phyloP scores from a whole-genome alignment of 805 yeast species.

The Cephaloascus albidus region DNA sequence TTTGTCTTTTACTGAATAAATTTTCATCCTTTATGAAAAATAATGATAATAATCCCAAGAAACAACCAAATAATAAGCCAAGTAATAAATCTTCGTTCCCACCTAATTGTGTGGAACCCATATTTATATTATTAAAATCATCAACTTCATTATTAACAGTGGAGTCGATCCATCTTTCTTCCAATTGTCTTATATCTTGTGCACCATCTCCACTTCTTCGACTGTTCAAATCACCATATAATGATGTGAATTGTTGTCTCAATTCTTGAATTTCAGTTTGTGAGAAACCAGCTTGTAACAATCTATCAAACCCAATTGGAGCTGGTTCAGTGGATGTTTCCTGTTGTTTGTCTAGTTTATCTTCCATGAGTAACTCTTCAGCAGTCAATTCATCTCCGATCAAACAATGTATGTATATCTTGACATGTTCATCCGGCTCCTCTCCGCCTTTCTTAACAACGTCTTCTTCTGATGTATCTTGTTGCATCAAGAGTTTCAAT shows the following conservation, averaged over 20 bases:
- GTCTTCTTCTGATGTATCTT: conserved; percentile 1
- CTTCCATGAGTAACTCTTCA: conserved; percentile 52
- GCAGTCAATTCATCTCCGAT: conserved; percentile 55
- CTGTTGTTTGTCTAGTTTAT: conserved; percentile 40
- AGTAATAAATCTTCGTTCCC: conserved; percentile 57
- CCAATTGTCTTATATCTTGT: conserved; percentile 55
- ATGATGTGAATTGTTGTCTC: conserved; percentile 62
- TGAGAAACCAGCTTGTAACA: conserved; percentile 75
- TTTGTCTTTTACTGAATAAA: conserved; percentile 50
- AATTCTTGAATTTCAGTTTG: conserved; percentile 66
- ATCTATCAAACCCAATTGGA: conserved; percentile 76
- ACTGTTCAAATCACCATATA: conserved; percentile 44
- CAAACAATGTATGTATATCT: conserved; percentile 69
- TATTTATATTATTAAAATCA: conserved; percentile 27
- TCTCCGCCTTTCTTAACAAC: conserved; percentile 3
- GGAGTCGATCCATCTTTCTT: conserved; percentile 84
- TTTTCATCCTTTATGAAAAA: conserved; percentile 53
- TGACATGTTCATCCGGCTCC: conserved; percentile 8
- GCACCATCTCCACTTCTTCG: conserved; percentile 15
- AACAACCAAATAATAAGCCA: conserved; percentile 67
- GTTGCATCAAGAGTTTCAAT: conserved; percentile 10
- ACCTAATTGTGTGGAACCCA: conserved; percentile 14
- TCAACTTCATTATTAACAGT: conserved; percentile 49
- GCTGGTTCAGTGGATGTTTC: conserved; percentile 54
- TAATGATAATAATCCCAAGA: conserved; percentile 64